phyloP scores from a whole-genome alignment of 495 filamentous ascomycete species.

The Hyaloscypha hepaticicola region DNA sequence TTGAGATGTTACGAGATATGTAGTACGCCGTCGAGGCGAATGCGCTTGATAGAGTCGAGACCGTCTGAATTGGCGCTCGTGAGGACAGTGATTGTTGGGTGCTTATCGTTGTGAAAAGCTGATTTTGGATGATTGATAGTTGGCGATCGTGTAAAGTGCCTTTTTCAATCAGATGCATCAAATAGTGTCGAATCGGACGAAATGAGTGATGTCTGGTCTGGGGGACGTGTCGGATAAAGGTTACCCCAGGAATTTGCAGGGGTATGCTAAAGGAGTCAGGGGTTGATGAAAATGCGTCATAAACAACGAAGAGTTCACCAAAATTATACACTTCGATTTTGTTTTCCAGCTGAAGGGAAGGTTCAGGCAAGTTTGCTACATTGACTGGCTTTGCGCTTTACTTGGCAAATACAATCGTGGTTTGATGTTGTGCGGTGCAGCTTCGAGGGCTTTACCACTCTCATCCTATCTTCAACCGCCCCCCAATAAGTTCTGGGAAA shows the following conservation, averaged over 20 bases:
- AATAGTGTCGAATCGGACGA: conserved; percentile 1
- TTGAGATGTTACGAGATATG: conserved; percentile 17
- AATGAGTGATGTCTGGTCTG: background rate
- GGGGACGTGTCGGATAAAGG: background rate
- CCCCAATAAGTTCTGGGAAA: background rate
- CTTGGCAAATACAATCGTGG: background rate
- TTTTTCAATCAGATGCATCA: conserved; percentile 3
- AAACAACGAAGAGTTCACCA: background rate
- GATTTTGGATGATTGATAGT: background rate
- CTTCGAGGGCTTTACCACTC: background rate
- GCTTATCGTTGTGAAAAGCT: background rate
- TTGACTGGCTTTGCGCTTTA: background rate
- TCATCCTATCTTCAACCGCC: too few species aligned
- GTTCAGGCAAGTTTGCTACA: background rate
- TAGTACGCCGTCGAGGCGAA: background rate
- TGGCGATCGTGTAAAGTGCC: background rate
- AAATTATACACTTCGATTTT: background rate
- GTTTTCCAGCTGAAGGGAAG: background rate
- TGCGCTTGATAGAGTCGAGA: background rate
- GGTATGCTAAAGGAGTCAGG: background rate
- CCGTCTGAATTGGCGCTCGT: background rate
- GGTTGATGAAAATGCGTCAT: background rate
- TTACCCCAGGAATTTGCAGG: background rate
- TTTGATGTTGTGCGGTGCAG: background rate
- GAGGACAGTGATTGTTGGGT: background rate